Evolutionary conservation across 306 rosid species (phyloP), one percentile per base, ranked within the genome.

Genomic region (Morella rubra): DNA sequence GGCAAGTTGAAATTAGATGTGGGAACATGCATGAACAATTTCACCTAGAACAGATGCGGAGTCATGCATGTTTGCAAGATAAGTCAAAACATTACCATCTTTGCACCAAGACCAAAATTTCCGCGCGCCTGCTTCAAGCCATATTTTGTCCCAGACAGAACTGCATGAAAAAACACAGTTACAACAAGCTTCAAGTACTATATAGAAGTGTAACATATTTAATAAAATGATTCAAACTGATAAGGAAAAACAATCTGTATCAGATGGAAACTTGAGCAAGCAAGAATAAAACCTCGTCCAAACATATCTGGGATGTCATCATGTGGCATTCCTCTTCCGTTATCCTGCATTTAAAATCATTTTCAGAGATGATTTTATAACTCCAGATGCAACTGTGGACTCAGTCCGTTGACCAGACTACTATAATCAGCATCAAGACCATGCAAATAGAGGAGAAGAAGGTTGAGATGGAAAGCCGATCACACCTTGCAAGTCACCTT

Each of bases 281-380:
- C 74, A 83, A 82, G 76, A 70, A 79, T 56, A 74, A 67, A 62
- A 94, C 98, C 98, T 86, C 96, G 90, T 73, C 98, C 98, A 94
- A 94, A 94, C 98, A 94, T 94, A 83, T 94, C 84, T 83, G 98
- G 98, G 82, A 94, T 94, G 87, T 94, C 97, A 83, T 90, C 97
- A 71, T 94, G 97, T 19, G 96, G 90, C 98, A 94, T 94, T 87
- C 98, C 98, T 84, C 82, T 89, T 72, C 98, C 98, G 82, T 94
- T 94, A 84, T 94, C 98, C 98, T 94, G 87, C 56, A 75, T 37
- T 66, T 61, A 73, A 59, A 77, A 80, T 78, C 50, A 85, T 19
- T 70, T 50, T 46, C 70, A 41, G 64, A 62, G 73, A 75, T 69
- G 24, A 64, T 15, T 64, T 18, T 16, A 64, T 11, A 41, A 42